A percentile compares a stretch with the other conserved stretches of the same genome.
Conservation (phyloP, 2,329 filamentous ascomycete genomes). For the Fusarium liriodendri region DNA sequence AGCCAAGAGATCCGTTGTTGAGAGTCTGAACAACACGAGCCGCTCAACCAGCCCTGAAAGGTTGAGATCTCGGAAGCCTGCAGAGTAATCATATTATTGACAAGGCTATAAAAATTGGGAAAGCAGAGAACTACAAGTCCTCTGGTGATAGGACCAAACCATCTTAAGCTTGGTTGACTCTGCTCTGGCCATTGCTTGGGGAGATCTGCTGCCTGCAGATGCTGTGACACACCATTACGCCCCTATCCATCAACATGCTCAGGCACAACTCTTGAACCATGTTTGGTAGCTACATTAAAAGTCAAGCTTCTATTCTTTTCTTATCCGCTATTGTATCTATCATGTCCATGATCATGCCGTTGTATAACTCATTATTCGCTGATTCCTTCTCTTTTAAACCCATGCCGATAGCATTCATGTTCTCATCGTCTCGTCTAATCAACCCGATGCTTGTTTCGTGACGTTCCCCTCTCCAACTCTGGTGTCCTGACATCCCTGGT, state of each 20-base stretch:
- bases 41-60: background rate
- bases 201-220: background rate
- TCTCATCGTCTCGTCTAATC: slow-evolving; percentile 24
- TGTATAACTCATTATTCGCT: background rate
- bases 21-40: background rate
- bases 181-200: background rate
- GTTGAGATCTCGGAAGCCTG: background rate
- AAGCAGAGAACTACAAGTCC: background rate
- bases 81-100: background rate
- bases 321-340: slow-evolving; percentile 17
- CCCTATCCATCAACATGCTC: background rate
- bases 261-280: too few relatives aligned
- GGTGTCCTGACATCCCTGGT: slow-evolving; percentile 29
- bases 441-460: slow-evolving; percentile 39
- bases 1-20: background rate
- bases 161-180: background rate
- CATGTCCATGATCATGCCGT: slow-evolving; percentile 7
- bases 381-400: background rate
- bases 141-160: background rate
- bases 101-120: background rate
- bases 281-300: background rate
- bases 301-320: slow-evolving; percentile 11
- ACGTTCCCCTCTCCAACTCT: slow-evolving; percentile 40
- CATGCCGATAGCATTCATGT: slow-evolving; percentile 3
- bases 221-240: too few relatives aligned